Evolutionary conservation across 352 stramenopile genomes (phyloP).

Genomic region (Phytophthora idaei): DNA sequence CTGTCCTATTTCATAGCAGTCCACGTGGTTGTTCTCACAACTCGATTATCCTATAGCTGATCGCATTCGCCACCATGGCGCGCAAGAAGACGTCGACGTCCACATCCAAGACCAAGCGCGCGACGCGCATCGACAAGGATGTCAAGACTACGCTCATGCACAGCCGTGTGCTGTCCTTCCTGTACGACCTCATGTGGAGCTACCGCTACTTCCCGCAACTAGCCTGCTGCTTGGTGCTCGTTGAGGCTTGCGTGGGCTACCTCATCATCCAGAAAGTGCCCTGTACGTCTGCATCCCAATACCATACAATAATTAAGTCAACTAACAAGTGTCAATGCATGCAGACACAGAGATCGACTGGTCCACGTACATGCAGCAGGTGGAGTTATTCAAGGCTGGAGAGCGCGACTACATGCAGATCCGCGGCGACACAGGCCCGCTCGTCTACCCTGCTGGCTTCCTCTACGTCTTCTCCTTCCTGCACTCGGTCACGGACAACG

Average conservation of each 20-base stretch:
- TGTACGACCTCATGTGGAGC: conserved; percentile 89
- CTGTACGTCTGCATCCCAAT: conserved; percentile 20
- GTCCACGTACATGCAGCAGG: conserved; percentile 99
- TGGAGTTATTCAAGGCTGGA: conserved; percentile 91
- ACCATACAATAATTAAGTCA: neutral
- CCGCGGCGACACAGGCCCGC: conserved; percentile 94
- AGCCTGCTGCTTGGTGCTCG: conserved; percentile 57
- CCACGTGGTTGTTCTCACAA: conserved; percentile 26
- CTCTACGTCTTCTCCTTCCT: conserved; percentile 97
- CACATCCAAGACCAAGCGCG: conserved; percentile 31
- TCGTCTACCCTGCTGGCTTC: conserved; percentile 99
- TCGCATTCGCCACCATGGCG: conserved; percentile 23
- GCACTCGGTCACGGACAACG: conserved; percentile 89
- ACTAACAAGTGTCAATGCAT: neutral
- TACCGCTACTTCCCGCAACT: conserved; percentile 85
- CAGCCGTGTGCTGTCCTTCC: conserved; percentile 68
- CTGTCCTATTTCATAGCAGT: conserved; percentile 1
- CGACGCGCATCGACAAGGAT: conserved; percentile 88
- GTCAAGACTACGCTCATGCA: conserved; percentile 78
- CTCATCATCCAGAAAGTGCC: conserved; percentile 84
- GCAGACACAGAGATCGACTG: conserved; percentile 99
- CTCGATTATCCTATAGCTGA: conserved; percentile 3
- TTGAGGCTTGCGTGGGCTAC: conserved; percentile 66
- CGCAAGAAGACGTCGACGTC: conserved; percentile 34
- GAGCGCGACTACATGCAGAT: conserved; percentile 97